Evolutionary conservation across 1,284 basidiomycete species (phyloP).

Genomic region (Pseudozyma sp.): DNA sequence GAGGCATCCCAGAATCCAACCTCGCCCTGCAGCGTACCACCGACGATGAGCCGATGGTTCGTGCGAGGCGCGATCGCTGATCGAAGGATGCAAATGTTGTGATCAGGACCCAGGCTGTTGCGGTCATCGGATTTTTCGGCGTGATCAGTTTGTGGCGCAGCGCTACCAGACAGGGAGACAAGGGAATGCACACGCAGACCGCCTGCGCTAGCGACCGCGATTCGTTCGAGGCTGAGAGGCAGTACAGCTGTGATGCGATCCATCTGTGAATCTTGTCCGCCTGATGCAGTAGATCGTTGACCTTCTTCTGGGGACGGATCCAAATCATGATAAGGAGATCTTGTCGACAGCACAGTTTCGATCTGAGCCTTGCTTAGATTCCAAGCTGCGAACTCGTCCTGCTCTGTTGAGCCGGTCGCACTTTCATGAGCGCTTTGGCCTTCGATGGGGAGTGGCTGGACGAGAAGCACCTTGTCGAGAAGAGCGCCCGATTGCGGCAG

Average conservation of each 20-base stretch:
- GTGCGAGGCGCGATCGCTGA: slow-evolving; percentile 43
- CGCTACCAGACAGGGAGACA: slow-evolving; percentile 12
- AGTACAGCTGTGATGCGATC: slow-evolving; percentile 27
- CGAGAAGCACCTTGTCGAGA: slow-evolving; percentile 28
- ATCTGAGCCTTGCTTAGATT: slow-evolving; percentile 15
- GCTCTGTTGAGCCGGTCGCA: neutral
- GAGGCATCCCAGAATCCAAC: slow-evolving; percentile 68
- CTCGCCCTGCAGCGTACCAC: slow-evolving; percentile 55
- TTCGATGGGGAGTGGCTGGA: slow-evolving; percentile 8
- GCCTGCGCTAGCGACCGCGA: slow-evolving; percentile 29
- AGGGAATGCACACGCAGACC: slow-evolving; percentile 21
- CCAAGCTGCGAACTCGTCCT: slow-evolving; percentile 17
- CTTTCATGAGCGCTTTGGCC: neutral
- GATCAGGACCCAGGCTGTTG: slow-evolving; percentile 24
- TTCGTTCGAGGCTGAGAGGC: slow-evolving; percentile 45
- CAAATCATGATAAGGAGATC: neutral
- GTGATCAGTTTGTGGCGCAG: neutral
- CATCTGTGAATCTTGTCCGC: neutral
- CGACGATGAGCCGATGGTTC: slow-evolving; percentile 43
- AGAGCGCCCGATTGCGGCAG: slow-evolving; percentile 19
- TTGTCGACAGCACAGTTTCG: slow-evolving; percentile 15
- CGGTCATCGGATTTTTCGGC: neutral
- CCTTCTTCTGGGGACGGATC: neutral
- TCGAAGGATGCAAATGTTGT: slow-evolving; percentile 38
- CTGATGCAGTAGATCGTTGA: too few relatives aligned